phyloP scores from a whole-genome alignment of 116 monocot species.

The Dioscorea cayenensis region DNA sequence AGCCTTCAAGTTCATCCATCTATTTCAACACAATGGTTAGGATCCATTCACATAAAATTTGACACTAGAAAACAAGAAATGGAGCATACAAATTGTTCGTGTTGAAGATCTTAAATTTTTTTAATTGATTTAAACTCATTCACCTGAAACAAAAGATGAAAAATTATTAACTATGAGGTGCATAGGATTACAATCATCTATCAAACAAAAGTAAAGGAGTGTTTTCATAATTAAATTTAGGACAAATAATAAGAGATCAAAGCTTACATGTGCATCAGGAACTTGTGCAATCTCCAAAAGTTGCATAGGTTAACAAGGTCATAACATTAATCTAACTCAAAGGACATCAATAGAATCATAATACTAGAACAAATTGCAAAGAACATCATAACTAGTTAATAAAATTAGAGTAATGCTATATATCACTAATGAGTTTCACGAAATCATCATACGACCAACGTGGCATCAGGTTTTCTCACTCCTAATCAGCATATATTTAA shows the following conservation, averaged over 20 bases:
- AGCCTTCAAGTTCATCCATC: constrained; percentile 91
- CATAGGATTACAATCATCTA: neutral
- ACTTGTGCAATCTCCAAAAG: constrained; percentile 98
- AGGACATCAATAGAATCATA: neutral
- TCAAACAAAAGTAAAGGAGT: neutral
- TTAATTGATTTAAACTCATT: constrained; percentile 96
- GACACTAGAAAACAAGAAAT: neutral
- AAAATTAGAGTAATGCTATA: too few species aligned
- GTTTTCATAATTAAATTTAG: too few species aligned
- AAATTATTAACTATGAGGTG: neutral
- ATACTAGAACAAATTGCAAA: neutral
- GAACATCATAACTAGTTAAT: neutral
- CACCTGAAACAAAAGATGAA: constrained; percentile 38
- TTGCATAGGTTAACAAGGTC: constrained; percentile 25
- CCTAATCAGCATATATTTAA: too few species aligned
- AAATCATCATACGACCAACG: too few species aligned
- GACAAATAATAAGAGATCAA: neutral
- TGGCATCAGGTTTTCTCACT: too few species aligned
- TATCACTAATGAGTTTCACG: too few species aligned
- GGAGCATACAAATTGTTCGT: constrained; percentile 88
- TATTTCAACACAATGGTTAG: constrained; percentile 14
- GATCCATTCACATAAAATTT: neutral
- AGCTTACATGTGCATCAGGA: constrained; percentile 88
- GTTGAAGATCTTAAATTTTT: constrained; percentile 97
- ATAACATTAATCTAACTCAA: neutral